These are phyloP conservation scores for Umbelopsis vinacea DNA, from an alignment of 192 early-diverging fungal species.

Conservation along the genomic window DNA sequence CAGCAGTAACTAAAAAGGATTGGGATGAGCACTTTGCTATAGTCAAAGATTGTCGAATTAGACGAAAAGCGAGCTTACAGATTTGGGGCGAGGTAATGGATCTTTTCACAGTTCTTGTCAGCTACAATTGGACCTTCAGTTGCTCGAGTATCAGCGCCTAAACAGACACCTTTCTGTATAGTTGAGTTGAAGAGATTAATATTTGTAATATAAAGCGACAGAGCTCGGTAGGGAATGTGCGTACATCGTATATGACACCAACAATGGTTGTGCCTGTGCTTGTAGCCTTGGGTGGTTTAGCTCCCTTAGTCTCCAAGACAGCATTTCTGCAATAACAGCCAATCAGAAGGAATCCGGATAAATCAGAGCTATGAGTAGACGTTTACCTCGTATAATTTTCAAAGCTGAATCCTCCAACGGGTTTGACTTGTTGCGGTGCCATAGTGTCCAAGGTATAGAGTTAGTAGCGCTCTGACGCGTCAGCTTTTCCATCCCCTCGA, in stretches of 20 bases:
- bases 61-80: conserved; percentile 58
- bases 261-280: conserved; percentile 99
- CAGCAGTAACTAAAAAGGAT: conserved; percentile 72
- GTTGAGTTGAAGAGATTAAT: not conserved
- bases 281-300: conserved; percentile 78
- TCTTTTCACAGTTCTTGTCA: conserved; percentile 99
- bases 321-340: conserved; percentile 63
- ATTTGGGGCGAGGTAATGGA: conserved; percentile 97
- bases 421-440: conserved; percentile 50
- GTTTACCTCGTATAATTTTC: conserved; percentile 79
- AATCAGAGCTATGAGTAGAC: not conserved
- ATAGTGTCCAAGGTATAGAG: conserved; percentile 43
- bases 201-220: not conserved
- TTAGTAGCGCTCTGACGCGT: conserved; percentile 4
- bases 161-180: conserved; percentile 82
- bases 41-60: not conserved
- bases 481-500: conserved; percentile 21
- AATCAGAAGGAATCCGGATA: not conserved
- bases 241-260: conserved; percentile 88
- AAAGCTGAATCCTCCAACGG: conserved; percentile 83
- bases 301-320: conserved; percentile 76
- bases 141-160: conserved; percentile 97
- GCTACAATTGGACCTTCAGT: conserved; percentile 95
- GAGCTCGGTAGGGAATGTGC: not conserved
- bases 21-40: not conserved